Evolutionary conservation across 345 rosid genomes (phyloP).

Genomic region (Gossypium arboreum): DNA sequence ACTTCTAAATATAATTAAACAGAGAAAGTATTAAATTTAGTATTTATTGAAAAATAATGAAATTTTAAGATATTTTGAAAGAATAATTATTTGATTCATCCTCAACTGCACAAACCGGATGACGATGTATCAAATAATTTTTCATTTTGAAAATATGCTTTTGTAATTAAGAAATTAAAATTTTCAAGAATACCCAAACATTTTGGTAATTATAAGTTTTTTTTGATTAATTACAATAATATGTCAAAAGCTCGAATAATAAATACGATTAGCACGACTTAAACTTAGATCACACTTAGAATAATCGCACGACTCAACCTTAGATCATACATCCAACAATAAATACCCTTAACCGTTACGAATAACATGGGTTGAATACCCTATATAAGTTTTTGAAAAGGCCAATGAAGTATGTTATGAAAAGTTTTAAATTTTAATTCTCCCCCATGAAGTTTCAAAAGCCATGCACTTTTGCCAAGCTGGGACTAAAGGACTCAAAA

Average conservation of each 20-base stretch:
- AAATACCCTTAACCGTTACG: no score
- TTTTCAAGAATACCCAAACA: neutral
- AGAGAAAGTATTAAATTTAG: no score
- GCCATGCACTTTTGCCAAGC: neutral
- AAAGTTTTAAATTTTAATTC: neutral
- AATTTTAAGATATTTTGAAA: no score
- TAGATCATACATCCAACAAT: accelerated
- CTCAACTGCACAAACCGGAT: no score
- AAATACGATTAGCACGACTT: accelerated
- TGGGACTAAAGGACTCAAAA: conserved; percentile 3
- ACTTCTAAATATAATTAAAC: no score
- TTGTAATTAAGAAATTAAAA: neutral
- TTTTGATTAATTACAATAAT: accelerated
- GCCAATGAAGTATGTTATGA: neutral
- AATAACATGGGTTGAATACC: neutral
- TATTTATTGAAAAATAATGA: no score
- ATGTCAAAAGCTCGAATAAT: no score
- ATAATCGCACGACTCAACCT: accelerated
- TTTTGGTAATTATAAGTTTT: neutral
- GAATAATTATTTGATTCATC: no score
- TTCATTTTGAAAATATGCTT: no score
- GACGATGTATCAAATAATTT: no score
- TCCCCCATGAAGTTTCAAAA: conserved; percentile 3
- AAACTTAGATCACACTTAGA: accelerated
- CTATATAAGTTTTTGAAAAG: neutral